Evolutionary conservation across 306 rosid genomes (phyloP).

Genomic region (Senna siamea): DNA sequence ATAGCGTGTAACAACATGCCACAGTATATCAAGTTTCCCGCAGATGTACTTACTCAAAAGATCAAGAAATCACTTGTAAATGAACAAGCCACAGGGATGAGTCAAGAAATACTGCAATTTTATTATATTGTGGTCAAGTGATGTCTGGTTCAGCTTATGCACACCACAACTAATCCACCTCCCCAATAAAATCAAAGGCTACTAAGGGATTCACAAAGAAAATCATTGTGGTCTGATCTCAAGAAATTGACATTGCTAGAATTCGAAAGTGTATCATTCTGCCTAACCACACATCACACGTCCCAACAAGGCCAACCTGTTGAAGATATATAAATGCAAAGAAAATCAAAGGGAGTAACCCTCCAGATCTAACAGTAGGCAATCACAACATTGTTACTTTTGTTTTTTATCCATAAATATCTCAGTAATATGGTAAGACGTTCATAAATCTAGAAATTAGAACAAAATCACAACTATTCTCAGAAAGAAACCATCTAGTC

Average conservation of each 20-base stretch:
- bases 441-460: conserved; percentile 18
- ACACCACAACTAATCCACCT: neutral
- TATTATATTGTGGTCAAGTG: neutral
- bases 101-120: neutral
- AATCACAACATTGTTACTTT: neutral
- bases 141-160: neutral
- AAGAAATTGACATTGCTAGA: neutral
- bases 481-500: conserved; percentile 18
- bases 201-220: neutral
- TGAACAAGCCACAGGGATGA: neutral
- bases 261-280: neutral
- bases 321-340: neutral
- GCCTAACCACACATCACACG: neutral
- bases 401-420: neutral
- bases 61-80: conserved; percentile 14
- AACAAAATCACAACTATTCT: neutral
- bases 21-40: neutral
- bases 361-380: conserved; percentile 1
- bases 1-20: neutral
- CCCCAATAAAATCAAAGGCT: neutral
- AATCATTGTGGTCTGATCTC: neutral
- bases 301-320: neutral
- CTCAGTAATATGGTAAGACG: neutral
- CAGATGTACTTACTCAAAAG: neutral
- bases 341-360: neutral